Percentiles rank a stretch among this genome's conserved stretches.
Conservation (phyloP, 331 rosid species). For the Rosa hybrid region DNA sequence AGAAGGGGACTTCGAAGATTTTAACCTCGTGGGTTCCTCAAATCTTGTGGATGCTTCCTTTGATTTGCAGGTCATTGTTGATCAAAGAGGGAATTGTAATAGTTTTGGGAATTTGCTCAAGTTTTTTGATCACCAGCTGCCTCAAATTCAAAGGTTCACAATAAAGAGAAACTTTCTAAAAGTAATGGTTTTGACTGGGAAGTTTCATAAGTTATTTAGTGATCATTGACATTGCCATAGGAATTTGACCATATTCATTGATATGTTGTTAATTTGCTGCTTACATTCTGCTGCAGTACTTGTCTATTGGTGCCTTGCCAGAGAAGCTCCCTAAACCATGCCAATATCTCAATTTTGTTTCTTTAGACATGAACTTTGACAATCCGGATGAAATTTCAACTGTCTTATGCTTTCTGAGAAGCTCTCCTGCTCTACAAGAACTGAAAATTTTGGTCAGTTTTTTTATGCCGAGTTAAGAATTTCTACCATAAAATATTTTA, state of each 20-base stretch:
- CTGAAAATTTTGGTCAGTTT: background rate
- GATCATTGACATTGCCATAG: background rate
- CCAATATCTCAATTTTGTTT: background rate
- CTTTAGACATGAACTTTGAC: background rate
- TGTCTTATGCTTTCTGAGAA: background rate
- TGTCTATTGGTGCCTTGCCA: background rate
- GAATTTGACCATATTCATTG: background rate
- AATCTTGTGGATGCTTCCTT: conserved; percentile 27
- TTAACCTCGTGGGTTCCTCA: conserved; percentile 45
- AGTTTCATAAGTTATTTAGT: background rate
- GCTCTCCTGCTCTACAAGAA: background rate
- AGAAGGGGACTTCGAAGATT: conserved; percentile 22
- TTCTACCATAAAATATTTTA: background rate
- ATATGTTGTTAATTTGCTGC: background rate
- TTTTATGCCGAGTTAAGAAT: background rate
- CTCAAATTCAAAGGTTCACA: conserved; percentile 41
- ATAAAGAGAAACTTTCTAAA: background rate
- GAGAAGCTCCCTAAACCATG: background rate
- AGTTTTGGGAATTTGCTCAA: conserved; percentile 41
- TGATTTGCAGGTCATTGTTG: conserved; percentile 25
- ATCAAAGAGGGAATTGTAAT: conserved; percentile 21
- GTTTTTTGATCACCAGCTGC: conserved; percentile 45
- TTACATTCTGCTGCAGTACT: background rate
- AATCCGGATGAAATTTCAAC: background rate
- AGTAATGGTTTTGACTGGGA: background rate